Conservation (phyloP, 75 land plant species). For the Pinus albicaulis region DNA sequence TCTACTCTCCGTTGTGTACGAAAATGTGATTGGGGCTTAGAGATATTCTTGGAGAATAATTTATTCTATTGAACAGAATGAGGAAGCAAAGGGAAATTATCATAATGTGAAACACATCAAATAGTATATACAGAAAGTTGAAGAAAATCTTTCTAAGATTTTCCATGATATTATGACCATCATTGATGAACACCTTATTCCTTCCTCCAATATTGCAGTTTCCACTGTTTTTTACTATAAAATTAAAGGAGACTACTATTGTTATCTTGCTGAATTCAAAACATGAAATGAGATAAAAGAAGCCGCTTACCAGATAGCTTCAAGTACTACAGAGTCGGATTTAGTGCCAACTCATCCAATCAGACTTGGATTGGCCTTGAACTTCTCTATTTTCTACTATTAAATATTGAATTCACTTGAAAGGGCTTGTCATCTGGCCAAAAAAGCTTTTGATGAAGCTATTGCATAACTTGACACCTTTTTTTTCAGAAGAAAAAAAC, state of each 20-base stretch:
- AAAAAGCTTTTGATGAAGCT: conserved; percentile 56
- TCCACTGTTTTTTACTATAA: conserved; percentile 74
- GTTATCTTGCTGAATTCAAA: conserved; percentile 68
- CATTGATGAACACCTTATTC: conserved; percentile 69
- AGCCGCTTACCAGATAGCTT: conserved; percentile 66
- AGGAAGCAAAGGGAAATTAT: conserved; percentile 61
- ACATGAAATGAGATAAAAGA: conserved; percentile 56
- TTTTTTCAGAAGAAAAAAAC: too few species aligned
- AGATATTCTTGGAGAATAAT: conserved; percentile 69
- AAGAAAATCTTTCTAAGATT: conserved; percentile 43
- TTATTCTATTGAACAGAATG: conserved; percentile 69
- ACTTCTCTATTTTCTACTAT: conserved; percentile 57
- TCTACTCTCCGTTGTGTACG: conserved; percentile 60
- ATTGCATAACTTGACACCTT: conserved; percentile 55
- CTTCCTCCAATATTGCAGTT: conserved; percentile 43
- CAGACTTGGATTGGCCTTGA: too few species aligned
- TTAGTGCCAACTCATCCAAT: too few species aligned
- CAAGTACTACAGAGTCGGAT: conserved; percentile 38
- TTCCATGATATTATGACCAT: conserved; percentile 53
- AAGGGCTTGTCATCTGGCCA: conserved; percentile 53
- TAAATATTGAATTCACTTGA: conserved; percentile 54
- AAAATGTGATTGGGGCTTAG: conserved; percentile 60
- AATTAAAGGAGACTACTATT: conserved; percentile 70
- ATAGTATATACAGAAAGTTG: conserved; percentile 61
- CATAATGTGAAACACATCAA: conserved; percentile 49